A percentile compares a stretch with the other conserved stretches of the same genome.
phyloP scores from a whole-genome alignment of 2,329 filamentous ascomycete genomes.

The Aspergillus pseudotamarii region DNA sequence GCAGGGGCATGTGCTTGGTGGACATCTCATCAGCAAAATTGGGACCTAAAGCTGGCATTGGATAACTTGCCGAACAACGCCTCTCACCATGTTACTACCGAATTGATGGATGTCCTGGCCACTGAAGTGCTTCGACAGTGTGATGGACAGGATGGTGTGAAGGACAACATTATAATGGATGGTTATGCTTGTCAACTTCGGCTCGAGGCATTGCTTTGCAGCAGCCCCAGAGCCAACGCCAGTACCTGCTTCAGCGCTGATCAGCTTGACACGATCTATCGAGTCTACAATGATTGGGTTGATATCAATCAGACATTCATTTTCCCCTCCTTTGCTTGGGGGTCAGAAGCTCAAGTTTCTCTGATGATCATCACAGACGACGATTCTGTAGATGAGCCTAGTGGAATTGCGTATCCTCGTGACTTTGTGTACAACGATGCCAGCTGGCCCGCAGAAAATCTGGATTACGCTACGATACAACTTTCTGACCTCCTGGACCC shows the following conservation, averaged over 20 bases:
- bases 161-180: constrained; percentile 54
- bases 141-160: constrained; percentile 53
- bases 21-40: constrained; percentile 50
- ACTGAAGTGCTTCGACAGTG: constrained; percentile 54
- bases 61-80: constrained; percentile 53
- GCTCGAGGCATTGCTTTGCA: constrained; percentile 32
- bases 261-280: constrained; percentile 42
- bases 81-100: constrained; percentile 45
- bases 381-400: not conserved
- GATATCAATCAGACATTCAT: constrained; percentile 35
- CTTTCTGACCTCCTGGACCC: constrained; percentile 20
- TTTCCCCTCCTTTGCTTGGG: constrained; percentile 25
- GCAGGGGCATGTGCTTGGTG: constrained; percentile 56
- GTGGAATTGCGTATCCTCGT: not conserved
- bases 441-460: constrained; percentile 42
- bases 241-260: constrained; percentile 46
- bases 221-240: constrained; percentile 25
- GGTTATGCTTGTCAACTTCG: constrained; percentile 50
- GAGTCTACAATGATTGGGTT: not conserved
- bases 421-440: constrained; percentile 37
- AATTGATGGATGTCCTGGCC: constrained; percentile 49
- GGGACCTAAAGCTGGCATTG: constrained; percentile 48
- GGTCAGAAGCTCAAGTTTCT: not conserved
- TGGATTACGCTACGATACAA: constrained; percentile 42
- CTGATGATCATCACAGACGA: not conserved